Percentiles rank a stretch among this genome's conserved stretches.
Evolutionary conservation across 441 rosid species (phyloP).

Genomic region (Hura crepitans): DNA sequence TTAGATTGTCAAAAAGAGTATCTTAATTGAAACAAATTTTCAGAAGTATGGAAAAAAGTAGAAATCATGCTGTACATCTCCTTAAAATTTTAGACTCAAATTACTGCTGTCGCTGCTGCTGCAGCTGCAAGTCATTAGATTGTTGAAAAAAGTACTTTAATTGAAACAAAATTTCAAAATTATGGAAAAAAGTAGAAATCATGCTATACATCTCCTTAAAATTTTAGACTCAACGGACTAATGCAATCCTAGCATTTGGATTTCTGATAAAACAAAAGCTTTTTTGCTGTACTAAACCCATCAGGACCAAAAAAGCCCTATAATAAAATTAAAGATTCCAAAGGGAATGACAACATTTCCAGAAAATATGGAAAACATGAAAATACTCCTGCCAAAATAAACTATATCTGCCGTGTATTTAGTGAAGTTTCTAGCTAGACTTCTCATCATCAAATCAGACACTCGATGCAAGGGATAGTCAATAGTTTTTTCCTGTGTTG

Average conservation of each 20-base stretch:
- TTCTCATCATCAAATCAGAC: background rate
- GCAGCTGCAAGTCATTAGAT: too few species aligned
- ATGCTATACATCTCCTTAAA: background rate
- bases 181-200: too few species aligned
- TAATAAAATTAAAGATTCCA: background rate
- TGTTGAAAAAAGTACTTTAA: too few species aligned
- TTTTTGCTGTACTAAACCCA: background rate
- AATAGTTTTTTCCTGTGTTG: conserved; percentile 8
- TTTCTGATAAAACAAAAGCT: background rate
- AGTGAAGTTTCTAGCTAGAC: background rate
- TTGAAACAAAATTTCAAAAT: too few species aligned
- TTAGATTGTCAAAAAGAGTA: too few species aligned
- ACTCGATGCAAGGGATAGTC: conserved; percentile 8
- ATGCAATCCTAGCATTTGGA: background rate
- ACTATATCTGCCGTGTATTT: background rate
- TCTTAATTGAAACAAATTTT: too few species aligned
- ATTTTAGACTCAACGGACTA: background rate
- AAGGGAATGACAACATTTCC: background rate
- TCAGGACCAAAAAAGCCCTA: background rate
- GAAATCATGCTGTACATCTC: too few species aligned
- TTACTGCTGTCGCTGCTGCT: too few species aligned
- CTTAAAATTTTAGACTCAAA: background rate
- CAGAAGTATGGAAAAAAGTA: too few species aligned
- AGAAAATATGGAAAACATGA: background rate
- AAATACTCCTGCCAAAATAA: background rate